Evolutionary conservation across 768 basidiomycete genomes (phyloP), one percentile per base, ranked within the genome.

Genomic region (Leccinum truebloodii): DNA sequence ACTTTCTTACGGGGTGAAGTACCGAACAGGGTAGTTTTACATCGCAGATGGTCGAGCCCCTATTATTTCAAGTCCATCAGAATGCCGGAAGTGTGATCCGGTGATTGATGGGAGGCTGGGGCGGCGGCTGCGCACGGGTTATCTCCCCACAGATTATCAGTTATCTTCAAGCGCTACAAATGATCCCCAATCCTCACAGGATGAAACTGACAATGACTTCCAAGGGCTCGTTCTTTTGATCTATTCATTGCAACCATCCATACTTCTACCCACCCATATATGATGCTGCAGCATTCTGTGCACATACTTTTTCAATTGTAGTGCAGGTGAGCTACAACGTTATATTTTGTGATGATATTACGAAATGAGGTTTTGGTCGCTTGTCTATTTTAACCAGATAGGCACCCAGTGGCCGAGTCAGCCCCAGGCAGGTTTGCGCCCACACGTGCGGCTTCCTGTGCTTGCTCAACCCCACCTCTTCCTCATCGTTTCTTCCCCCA

Each of bases 361-460:
- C 26, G 24, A 26, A 8, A 50, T 50, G 26, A 50, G 24, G 26
- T n/a, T 50, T 50, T 26, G 14, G 49, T 22, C 12, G 13, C 20
- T 10, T 6, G 46, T 20, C 20, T 48, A 48, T 48, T 48, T 22
- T 22, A 22, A 22, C 20, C 12, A 48, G n/a, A 48, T 48, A 48
- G 22, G 46, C 46, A 13, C 46, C 22, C 46, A 13, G 12, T 46
- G 44, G 24, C 24, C 13, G 22, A 49, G 22, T 49, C 22, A 6
- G 49, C 16, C 26, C 3, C 26, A 34, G 32, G 32, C 18, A n/a
- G 16, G 26, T 26, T 50, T 50, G 77, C 80, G 78, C 81, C 83
- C 81, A 81, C 84, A 82, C 79, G 24, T 2, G 24, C 80, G 78
- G 76, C 73, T 77, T 79, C 71, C 69, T 71, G 74, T 60, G 59